Evolutionary conservation across 306 rosid species (phyloP).

Genomic region (Cucurbita maxima): DNA sequence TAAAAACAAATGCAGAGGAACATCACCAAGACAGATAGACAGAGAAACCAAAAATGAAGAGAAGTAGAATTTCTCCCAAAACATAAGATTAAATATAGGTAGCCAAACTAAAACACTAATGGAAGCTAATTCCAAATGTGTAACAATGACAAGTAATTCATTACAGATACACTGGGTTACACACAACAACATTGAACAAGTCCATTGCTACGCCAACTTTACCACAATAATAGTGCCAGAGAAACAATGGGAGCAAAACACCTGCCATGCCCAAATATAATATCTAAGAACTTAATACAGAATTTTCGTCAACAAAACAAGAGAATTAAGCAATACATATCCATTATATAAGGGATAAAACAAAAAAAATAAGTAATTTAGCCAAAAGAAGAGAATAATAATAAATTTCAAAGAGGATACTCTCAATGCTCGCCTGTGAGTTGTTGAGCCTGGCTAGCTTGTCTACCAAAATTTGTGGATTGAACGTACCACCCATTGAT

Average conservation of each 20-base stretch:
- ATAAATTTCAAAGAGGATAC: conserved; percentile 54
- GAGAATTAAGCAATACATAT: neutral
- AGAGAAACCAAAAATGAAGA: neutral
- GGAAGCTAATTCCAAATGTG: neutral
- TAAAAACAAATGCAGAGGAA: neutral
- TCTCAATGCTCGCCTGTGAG: conserved; percentile 96
- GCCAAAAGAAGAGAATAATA: neutral
- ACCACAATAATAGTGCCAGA: neutral
- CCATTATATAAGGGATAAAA: neutral
- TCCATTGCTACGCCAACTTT: neutral
- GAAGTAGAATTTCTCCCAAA: neutral
- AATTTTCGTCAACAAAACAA: neutral
- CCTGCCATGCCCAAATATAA: neutral
- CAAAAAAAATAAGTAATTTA: neutral
- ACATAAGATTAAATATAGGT: neutral
- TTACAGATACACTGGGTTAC: neutral
- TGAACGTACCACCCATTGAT: conserved; percentile 81
- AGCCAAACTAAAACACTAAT: neutral
- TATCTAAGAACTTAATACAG: neutral
- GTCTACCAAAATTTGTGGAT: conserved; percentile 91
- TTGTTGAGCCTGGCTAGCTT: conserved; percentile 87
- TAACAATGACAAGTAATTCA: neutral
- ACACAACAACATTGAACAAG: neutral
- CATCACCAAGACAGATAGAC: neutral
- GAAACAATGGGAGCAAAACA: neutral